Conservation (phyloP, 306 rosid genomes). For the Cucurbita moschata region DNA sequence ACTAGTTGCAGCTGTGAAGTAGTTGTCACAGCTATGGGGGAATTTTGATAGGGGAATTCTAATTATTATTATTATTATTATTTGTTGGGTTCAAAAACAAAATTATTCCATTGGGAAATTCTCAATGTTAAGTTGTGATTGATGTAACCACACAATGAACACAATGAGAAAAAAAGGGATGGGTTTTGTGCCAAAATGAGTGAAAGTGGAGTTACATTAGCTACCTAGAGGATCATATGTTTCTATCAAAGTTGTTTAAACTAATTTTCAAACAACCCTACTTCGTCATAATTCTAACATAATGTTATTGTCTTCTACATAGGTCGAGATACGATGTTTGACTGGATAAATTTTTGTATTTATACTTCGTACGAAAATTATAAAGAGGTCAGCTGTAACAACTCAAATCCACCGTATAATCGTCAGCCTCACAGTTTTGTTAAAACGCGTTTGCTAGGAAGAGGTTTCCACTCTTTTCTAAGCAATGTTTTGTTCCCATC, state of each 20-base stretch:
- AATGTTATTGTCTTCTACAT: too few species aligned
- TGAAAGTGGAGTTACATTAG: constrained; percentile 3
- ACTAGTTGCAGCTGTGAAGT: constrained; percentile 7
- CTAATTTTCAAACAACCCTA: neutral
- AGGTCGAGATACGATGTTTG: too few species aligned
- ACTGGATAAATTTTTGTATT: too few species aligned
- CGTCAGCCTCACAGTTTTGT: too few species aligned
- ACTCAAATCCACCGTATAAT: too few species aligned
- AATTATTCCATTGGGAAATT: constrained; percentile 8
- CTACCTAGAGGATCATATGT: neutral
- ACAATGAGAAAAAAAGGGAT: neutral
- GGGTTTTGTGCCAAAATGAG: constrained; percentile 4
- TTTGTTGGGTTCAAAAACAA: neutral
- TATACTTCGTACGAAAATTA: too few species aligned
- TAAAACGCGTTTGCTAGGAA: too few species aligned
- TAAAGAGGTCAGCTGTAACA: too few species aligned
- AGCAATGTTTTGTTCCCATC: too few species aligned
- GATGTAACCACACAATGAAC: constrained; percentile 5
- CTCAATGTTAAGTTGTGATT: neutral
- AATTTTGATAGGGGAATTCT: too few species aligned
- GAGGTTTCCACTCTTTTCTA: too few species aligned
- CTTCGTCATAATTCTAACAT: too few species aligned
- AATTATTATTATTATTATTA: neutral
- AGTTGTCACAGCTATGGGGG: neutral
- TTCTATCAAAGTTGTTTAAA: constrained; percentile 1